These are phyloP conservation scores for Colletotrichum lupini DNA, from an alignment of 2,329 filamentous ascomycete species.

Conservation along the genomic window DNA sequence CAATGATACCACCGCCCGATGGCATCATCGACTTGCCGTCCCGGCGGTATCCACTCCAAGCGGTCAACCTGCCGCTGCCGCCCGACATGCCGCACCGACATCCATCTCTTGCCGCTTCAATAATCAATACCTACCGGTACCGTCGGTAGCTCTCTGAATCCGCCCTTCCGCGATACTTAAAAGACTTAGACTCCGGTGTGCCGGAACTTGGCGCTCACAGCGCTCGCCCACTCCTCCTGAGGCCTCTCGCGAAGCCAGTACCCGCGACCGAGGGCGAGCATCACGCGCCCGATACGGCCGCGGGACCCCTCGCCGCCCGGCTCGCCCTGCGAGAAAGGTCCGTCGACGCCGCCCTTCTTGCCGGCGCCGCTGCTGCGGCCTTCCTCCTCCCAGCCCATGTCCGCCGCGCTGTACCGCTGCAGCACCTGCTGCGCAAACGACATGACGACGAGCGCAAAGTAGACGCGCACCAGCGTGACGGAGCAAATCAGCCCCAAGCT, in stretches of 20 bases:
- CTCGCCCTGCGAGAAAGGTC: slow-evolving; percentile 74
- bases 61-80: slow-evolving; percentile 16
- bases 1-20: slow-evolving; percentile 24
- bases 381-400: slow-evolving; percentile 32
- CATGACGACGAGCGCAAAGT: slow-evolving; percentile 87
- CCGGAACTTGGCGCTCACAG: slow-evolving; percentile 57
- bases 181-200: slow-evolving; percentile 17
- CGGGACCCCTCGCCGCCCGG: slow-evolving; percentile 84
- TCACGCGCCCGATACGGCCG: slow-evolving; percentile 80
- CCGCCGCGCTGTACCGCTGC: slow-evolving; percentile 48
- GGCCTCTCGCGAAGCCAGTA: slow-evolving; percentile 85
- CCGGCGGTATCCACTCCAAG: neutral
- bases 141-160: neutral
- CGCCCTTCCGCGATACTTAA: neutral
- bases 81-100: slow-evolving; percentile 33
- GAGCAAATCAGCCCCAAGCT: slow-evolving; percentile 81
- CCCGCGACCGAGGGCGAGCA: slow-evolving; percentile 77
- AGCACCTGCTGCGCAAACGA: slow-evolving; percentile 84
- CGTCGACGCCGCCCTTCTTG: slow-evolving; percentile 54
- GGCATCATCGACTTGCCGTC: slow-evolving; percentile 24
- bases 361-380: neutral
- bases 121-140: neutral
- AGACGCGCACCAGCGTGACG: slow-evolving; percentile 81
- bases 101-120: neutral
- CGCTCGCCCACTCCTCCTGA: slow-evolving; percentile 76